Percentiles rank a stretch among this genome's conserved stretches.
Evolutionary conservation across 2,329 filamentous ascomycete genomes (phyloP).

Genomic region (Fusarium ramigenum): DNA sequence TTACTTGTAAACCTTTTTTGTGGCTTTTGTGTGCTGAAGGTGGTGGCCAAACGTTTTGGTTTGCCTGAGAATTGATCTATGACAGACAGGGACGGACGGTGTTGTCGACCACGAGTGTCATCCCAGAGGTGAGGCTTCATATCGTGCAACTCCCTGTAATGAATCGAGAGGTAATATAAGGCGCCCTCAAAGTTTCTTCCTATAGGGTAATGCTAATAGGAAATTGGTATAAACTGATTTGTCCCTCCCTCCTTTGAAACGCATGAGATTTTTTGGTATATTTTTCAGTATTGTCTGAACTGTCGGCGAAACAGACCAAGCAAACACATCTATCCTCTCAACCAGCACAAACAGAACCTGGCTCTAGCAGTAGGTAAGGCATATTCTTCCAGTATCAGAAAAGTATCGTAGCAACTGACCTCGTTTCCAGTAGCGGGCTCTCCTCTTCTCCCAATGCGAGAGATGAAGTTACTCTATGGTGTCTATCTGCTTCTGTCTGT

Average conservation of each 20-base stretch:
- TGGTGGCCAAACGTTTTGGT: constrained; percentile 4
- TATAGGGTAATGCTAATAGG: not conserved
- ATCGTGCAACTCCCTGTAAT: not conserved
- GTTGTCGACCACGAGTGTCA: not conserved
- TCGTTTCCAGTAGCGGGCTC: not conserved
- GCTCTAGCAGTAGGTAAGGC: not conserved
- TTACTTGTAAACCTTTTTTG: not conserved
- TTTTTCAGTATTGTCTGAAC: not conserved
- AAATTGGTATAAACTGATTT: not conserved
- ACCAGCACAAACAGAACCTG: not conserved
- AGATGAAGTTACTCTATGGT: not conserved
- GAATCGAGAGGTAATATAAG: not conserved
- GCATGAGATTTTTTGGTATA: not conserved
- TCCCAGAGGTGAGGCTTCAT: not conserved
- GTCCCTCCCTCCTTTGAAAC: not conserved
- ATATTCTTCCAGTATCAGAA: not conserved
- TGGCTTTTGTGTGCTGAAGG: not conserved
- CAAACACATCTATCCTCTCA: not conserved
- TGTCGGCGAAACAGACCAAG: not conserved
- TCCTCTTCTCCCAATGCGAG: not conserved
- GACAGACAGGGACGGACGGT: not conserved
- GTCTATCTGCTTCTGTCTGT: not conserved
- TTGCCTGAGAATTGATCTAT: not conserved
- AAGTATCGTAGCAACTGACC: not conserved
- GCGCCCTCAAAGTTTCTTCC: not conserved